These are phyloP conservation scores for Chrysanthemum lavandulifolium DNA, from an alignment of 129 eudicot genomes.

Conservation along the genomic window DNA sequence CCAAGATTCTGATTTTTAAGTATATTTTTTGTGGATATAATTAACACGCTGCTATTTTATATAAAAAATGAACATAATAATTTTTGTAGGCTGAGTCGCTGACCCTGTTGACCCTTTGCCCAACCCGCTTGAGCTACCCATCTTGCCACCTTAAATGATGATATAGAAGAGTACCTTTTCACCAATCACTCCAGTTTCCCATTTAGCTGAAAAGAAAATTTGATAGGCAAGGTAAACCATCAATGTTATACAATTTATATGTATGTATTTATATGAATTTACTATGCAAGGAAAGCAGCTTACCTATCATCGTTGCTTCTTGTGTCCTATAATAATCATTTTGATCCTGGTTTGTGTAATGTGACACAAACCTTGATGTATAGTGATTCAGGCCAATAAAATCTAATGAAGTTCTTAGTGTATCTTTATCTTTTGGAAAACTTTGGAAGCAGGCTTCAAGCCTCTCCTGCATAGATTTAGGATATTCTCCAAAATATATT, in stretches of 20 bases:
- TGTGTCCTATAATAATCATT: constrained; percentile 47
- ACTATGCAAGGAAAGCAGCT: constrained; percentile 12
- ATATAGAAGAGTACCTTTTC: constrained; percentile 48
- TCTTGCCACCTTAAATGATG: background rate
- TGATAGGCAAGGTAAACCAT: constrained; percentile 4
- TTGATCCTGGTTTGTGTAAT: constrained; percentile 35
- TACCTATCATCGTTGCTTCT: constrained; percentile 57
- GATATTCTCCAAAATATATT: constrained; percentile 74
- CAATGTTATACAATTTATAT: background rate
- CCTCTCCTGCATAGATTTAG: constrained; percentile 60
- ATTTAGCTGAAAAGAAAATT: constrained; percentile 47
- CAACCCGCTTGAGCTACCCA: constrained; percentile 3
- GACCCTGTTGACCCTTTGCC: background rate
- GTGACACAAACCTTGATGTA: constrained; percentile 62
- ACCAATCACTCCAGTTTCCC: constrained; percentile 67
- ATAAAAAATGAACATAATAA: background rate
- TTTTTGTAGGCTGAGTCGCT: too few species aligned
- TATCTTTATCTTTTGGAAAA: constrained; percentile 57
- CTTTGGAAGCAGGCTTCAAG: constrained; percentile 57
- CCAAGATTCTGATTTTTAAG: background rate
- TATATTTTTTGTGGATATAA: background rate
- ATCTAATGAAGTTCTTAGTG: constrained; percentile 56
- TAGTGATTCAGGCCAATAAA: constrained; percentile 77
- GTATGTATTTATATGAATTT: background rate
- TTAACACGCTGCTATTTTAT: background rate